These are phyloP conservation scores for Scutellaria barbata DNA, from an alignment of 257 asterid species.

Conservation along the genomic window DNA sequence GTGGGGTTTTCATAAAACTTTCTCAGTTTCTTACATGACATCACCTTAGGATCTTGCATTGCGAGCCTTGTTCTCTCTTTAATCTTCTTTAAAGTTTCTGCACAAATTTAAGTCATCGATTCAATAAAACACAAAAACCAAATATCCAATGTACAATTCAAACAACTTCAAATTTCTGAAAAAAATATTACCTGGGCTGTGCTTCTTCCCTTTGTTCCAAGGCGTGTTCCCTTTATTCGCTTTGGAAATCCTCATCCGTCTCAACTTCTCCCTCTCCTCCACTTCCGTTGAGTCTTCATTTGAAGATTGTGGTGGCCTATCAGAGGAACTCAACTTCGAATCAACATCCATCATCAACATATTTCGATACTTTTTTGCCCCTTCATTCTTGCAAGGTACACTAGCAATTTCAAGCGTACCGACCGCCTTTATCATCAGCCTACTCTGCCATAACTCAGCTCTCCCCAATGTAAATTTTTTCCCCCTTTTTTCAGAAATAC, in stretches of 20 bases:
- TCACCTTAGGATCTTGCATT: constrained; percentile 99
- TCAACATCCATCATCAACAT: constrained; percentile 48
- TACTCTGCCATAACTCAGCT: constrained; percentile 46
- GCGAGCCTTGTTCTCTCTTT: constrained; percentile 89
- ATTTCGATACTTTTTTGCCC: constrained; percentile 41
- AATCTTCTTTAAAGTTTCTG: constrained; percentile 85
- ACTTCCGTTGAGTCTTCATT: constrained; percentile 55
- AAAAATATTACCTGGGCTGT: constrained; percentile 69
- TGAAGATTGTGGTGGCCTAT: constrained; percentile 43
- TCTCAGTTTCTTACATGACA: constrained; percentile 71
- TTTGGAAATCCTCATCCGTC: constrained; percentile 92
- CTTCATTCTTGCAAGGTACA: constrained; percentile 39
- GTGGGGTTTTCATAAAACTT: constrained; percentile 29
- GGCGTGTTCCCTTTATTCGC: constrained; percentile 95
- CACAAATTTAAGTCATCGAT: constrained; percentile 29
- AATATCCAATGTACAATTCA: background rate
- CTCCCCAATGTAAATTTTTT: constrained; percentile 43
- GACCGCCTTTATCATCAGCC: constrained; percentile 65
- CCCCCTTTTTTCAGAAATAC: constrained; percentile 40
- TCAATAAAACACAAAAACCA: constrained; percentile 13
- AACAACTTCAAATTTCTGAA: background rate
- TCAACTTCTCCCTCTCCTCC: constrained; percentile 73
- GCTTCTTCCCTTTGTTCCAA: constrained; percentile 97
- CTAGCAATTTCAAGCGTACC: constrained; percentile 65
- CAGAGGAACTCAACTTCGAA: constrained; percentile 41